Conservation (phyloP, 257 asterid species). For the Ophiorrhiza pumila region DNA sequence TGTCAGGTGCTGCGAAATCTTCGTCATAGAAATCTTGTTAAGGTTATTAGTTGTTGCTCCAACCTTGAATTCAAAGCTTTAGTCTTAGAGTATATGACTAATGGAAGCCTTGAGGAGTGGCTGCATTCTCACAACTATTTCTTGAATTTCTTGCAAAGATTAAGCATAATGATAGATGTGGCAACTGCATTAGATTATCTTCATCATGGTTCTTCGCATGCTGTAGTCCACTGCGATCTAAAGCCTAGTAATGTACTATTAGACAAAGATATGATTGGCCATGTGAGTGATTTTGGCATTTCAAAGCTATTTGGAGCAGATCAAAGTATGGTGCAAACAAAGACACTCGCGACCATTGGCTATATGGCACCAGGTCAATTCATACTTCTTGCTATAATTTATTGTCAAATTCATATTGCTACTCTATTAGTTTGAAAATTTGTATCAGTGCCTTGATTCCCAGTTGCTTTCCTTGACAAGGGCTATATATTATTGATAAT, state of each 20-base stretch:
- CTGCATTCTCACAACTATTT: background rate
- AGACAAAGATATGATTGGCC: background rate
- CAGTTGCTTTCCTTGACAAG: too few species aligned
- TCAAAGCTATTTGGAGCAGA: background rate
- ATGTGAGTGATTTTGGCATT: constrained; percentile 7
- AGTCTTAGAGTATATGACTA: constrained; percentile 5
- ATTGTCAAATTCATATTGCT: too few species aligned
- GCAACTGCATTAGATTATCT: background rate
- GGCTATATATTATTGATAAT: too few species aligned
- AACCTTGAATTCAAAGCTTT: constrained; percentile 11
- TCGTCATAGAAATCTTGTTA: constrained; percentile 5
- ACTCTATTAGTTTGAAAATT: too few species aligned
- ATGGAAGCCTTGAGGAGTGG: constrained; percentile 12
- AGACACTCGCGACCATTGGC: constrained; percentile 10
- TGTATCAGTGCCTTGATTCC: too few species aligned
- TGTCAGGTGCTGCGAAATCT: constrained; percentile 3
- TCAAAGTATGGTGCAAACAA: constrained; percentile 1
- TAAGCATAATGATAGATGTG: background rate
- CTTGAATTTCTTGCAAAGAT: constrained; percentile 3
- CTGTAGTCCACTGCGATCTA: constrained; percentile 7
- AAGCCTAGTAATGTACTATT: constrained; percentile 7
- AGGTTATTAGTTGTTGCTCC: constrained; percentile 10
- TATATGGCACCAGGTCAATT: constrained; percentile 8
- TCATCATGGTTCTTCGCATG: background rate
- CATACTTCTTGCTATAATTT: too few species aligned